Evolutionary conservation across 257 asterid species (phyloP), one percentile per base, ranked within the genome.

Genomic region (Thymus mandschuricus): DNA sequence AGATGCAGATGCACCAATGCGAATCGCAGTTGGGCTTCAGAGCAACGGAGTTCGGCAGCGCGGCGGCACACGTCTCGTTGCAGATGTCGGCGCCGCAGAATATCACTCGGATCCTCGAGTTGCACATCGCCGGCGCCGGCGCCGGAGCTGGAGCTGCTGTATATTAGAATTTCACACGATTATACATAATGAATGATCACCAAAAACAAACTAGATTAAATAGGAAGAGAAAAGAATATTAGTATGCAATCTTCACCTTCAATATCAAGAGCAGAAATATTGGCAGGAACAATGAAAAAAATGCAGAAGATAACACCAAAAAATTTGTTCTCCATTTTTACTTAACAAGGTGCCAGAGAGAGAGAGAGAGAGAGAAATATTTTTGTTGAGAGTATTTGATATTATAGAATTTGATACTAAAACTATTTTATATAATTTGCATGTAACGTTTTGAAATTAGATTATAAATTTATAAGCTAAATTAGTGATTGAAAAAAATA

Each of bases 271-370:
- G 49, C 56, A 35, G 34, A 43, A 29, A 2, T 56, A 21, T 21
- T 21, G 11, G 4, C 15, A 28, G 40, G 45, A 43, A 69, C 13
- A 69, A 3, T 5, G 48, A 69, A 10, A 4, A 55, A 12, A 49
- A 49, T 1, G 55, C 7, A 49, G 28, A 12, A 49, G 44, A 69
- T 1, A 43, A 56, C 44, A 43, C 2, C 2, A n/a, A 30, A 44
- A 41, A 56, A 69, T 63, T 43, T 69, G 8, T 41, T 69, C 48
- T 69, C 28, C 73, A 69, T 44, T 64, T 21, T 45, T 31, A 44
- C 5, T 43, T 28, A 21, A 3, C 33, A 62, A 40, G n/a, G 1
- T 15, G 27, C 10, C 13, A 60, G 27, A 21, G 21, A 35, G 44
- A 40, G 31, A 60, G 27, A 60, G 27, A 35, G 44, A 40, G 50